These are phyloP conservation scores for Verticillium nubilum DNA, from an alignment of 2,329 filamentous ascomycete genomes.

Conservation along the genomic window DNA sequence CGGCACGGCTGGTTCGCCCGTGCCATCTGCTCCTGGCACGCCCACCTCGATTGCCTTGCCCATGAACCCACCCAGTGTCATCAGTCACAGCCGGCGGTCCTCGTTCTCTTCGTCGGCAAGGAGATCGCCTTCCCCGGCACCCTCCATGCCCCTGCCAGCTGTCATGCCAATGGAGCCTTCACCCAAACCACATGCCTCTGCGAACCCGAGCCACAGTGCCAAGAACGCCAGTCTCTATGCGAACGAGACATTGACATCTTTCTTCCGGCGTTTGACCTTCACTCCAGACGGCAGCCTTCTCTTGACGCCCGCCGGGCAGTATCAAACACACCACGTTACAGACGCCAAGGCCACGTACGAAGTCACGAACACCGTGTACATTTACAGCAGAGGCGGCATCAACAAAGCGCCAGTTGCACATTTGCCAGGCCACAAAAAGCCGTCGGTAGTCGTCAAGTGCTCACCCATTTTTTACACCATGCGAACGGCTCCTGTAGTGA, in stretches of 20 bases:
- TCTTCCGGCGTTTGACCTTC: conserved; percentile 90
- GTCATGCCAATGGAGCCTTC: conserved; percentile 93
- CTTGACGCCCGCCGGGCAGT: conserved; percentile 92
- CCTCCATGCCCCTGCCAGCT: conserved; percentile 82
- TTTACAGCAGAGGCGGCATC: conserved; percentile 92
- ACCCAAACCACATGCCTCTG: conserved; percentile 64
- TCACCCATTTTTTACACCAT: conserved; percentile 86
- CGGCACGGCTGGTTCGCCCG: conserved; percentile 75
- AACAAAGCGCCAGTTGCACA: conserved; percentile 96
- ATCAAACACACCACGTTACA: conserved; percentile 69
- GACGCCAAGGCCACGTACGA: conserved; percentile 72
- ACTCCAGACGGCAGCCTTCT: conserved; percentile 91
- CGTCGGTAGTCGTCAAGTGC: conserved; percentile 90
- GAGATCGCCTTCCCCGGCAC: conserved; percentile 82
- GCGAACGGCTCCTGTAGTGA: conserved; percentile 60
- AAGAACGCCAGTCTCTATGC: conserved; percentile 90
- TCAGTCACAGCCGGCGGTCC: conserved; percentile 59
- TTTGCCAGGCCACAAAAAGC: conserved; percentile 95
- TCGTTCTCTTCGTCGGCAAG: conserved; percentile 73
- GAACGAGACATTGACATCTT: conserved; percentile 94
- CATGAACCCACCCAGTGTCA: conserved; percentile 89
- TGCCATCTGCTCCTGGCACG: conserved; percentile 86
- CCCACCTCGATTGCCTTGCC: conserved; percentile 81
- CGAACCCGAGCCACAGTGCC: conserved; percentile 53
- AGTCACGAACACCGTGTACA: conserved; percentile 94